Base-by-base conservation (phyloP, 2,329 filamentous ascomycete genomes). In the Raffaelea ambrosiae region DNA sequence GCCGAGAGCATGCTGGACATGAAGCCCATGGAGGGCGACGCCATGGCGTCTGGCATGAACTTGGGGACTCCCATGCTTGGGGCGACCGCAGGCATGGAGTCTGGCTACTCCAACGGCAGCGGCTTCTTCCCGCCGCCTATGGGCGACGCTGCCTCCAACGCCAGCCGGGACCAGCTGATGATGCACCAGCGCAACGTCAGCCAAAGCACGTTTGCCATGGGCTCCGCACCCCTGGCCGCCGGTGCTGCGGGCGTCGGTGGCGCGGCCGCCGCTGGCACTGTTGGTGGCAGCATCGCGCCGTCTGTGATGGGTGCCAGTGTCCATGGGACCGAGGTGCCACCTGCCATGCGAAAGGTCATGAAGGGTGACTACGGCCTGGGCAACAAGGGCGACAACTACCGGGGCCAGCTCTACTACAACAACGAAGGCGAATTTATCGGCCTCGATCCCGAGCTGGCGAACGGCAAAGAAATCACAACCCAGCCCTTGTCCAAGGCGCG, bases 1-100 rank as follows among this genome's bases (percentile, higher is more conserved):
- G 91, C 90, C 5, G 93, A 98, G 68, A 87, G 80, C 52, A 95
- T 96, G 86, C 81, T 97, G 23, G 93, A 98, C 59, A 73, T 94
- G 58, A 91, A 93, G 65, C 80, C 83, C 1, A 55, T 61, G 53
- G 53, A 19, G 18, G 18, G 13, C 8, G 18, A 21, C 23, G 48
- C 16, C n/a, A 23, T 51, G 49, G 54, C 53, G 8, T 53, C 48
- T 21, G 47, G 55, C 48, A 59, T 63, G 58, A 54, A 59, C 43
- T 61, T 62, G 43, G 31, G 19, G 19, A 39, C n/a, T 10, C 14
- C 33, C 2, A 22, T 48, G 36, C 11, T 65, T 51, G 59, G 66
- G 23, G 73, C 74, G 23, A 74, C 69, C 40, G 33, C 41, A 5
- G 77, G 77, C 51, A 77, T 90, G 54, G 87, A 90, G 29, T 82